Evolutionary conservation across 306 rosid genomes (phyloP), one percentile per base, ranked within the genome.

Genomic region (Casuarina cunninghamiana): DNA sequence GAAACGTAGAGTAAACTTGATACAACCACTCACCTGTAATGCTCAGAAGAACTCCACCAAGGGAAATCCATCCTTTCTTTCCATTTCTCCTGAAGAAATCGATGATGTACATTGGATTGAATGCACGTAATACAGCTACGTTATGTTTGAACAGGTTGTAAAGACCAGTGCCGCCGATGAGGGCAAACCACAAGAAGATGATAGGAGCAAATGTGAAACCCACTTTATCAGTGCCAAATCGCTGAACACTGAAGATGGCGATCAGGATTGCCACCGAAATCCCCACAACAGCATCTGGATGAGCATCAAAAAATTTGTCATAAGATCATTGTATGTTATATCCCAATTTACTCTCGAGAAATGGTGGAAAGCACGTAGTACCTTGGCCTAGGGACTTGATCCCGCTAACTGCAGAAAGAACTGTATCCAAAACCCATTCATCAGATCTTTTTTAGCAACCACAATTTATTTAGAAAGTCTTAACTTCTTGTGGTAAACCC

Each of bases 331-430:
- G 5, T 46, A 7, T 46, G 50, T 46, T 46, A 46, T 45, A 45
- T 8, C 1, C 2, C 7, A 46, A 46, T 46, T 46, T 46, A 6
- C 11, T 46, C 5, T 9, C 2, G 50, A 6, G 10, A 46, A 46
- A 46, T 46, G 50, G 50, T 46, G 50, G 48, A 5, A 44, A 6
- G 10, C 10, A 46, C 12, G 26, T 55, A 55, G 10, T 84, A 90
- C 96, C 82, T 89, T 80, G 82, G 65, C 97, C 96, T 0, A 93
- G 71, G 0, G 94, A 84, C 2, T 89, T 80, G 83, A 93, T 89
- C 53, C 98, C 94, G 10, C 97, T 84, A 16, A 93, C 95, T 0
- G 95, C 97, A 48, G 97, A 91, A 51, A 93, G 90, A 4, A 91
- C 97, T 85, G 84, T 81, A 83, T 2, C 17, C 41, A 67, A 21